Evolutionary conservation across 345 rosid genomes (phyloP).

Genomic region (Jatropha curcas): DNA sequence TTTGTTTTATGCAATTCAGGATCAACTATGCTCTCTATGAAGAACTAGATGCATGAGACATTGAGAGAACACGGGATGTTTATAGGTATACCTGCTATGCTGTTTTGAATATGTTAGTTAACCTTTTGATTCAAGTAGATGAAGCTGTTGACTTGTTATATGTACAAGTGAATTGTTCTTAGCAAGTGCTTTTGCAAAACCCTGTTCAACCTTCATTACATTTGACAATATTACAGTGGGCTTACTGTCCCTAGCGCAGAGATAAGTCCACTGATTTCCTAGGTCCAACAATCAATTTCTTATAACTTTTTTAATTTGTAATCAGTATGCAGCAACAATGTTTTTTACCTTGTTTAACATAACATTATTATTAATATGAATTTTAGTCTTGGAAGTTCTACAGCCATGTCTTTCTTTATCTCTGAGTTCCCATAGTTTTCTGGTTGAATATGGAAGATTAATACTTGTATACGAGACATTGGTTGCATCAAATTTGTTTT

Average conservation of each 20-base stretch:
- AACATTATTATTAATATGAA: too few relatives aligned
- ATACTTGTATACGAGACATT: not conserved
- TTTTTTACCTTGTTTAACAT: not conserved
- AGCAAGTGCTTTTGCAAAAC: too few relatives aligned
- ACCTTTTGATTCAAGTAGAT: not conserved
- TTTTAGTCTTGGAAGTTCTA: not conserved
- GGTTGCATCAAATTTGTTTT: not conserved
- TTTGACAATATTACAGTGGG: too few relatives aligned
- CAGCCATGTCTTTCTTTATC: not conserved
- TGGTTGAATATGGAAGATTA: not conserved
- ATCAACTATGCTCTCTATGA: constrained; percentile 85
- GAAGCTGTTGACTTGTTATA: constrained; percentile 5
- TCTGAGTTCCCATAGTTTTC: not conserved
- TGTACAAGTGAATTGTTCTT: not conserved
- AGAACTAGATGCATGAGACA: constrained; percentile 79
- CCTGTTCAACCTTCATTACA: too few relatives aligned
- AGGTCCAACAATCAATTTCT: too few relatives aligned
- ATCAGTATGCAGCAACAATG: not conserved
- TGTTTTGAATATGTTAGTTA: not conserved
- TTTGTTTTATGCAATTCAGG: constrained; percentile 36
- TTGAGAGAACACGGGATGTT: constrained; percentile 69
- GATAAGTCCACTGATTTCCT: too few relatives aligned
- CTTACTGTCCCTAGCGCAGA: too few relatives aligned
- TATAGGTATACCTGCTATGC: constrained; percentile 48
- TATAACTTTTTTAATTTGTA: too few relatives aligned